Conservation (phyloP, 164 flowering plant genomes). For the Chimonanthus salicifolius region DNA sequence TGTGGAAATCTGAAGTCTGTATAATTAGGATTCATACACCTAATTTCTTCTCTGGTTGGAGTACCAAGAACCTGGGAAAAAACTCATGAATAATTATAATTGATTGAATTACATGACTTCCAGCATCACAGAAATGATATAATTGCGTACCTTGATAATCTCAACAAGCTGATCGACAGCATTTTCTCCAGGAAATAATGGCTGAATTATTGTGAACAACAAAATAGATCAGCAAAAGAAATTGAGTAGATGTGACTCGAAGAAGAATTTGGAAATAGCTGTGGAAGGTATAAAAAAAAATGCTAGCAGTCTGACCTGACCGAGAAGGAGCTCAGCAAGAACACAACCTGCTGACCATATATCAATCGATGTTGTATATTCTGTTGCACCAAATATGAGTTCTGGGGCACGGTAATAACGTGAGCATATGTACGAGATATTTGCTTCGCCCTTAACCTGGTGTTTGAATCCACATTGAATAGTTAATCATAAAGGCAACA, state of each 20-base stretch:
- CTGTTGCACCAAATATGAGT: constrained; percentile 70
- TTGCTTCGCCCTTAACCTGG: constrained; percentile 90
- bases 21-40: constrained; percentile 95
- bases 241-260: background rate
- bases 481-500: background rate
- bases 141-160: constrained; percentile 72
- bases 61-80: constrained; percentile 86
- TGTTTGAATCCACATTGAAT: background rate
- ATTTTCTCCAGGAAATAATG: constrained; percentile 94
- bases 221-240: constrained; percentile 3
- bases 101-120: background rate
- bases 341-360: constrained; percentile 99
- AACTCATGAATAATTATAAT: background rate
- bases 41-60: constrained; percentile 94
- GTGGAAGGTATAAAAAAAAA: background rate
- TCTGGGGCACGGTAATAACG: constrained; percentile 58
- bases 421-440: constrained; percentile 92
- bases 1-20: constrained; percentile 94
- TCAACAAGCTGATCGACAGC: constrained; percentile 96
- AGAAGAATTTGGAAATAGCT: background rate
- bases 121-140: background rate
- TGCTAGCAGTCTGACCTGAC: constrained; percentile 52
- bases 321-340: constrained; percentile 87
- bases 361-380: constrained; percentile 87
- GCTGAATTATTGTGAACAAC: constrained; percentile 31